These are phyloP conservation scores for Calycina herbarum DNA, from an alignment of 2,329 filamentous ascomycete genomes.

Conservation along the genomic window DNA sequence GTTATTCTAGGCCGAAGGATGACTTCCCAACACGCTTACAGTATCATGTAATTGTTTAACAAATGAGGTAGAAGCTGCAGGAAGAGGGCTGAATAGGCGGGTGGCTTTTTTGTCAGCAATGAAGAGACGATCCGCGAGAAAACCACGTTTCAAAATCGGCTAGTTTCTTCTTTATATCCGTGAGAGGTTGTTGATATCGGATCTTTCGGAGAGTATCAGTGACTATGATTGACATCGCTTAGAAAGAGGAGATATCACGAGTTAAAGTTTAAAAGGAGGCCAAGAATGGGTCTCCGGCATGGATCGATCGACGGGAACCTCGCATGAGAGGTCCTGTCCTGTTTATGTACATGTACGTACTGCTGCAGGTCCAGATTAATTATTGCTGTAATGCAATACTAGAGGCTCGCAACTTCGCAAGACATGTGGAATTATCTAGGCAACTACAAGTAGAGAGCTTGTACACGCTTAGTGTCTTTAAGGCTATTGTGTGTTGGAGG, in stretches of 20 bases:
- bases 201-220: background rate
- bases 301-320: background rate
- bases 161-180: background rate
- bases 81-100: background rate
- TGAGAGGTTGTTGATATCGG: background rate
- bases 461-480: background rate
- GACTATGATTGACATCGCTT: background rate
- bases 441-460: background rate
- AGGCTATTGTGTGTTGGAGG: background rate
- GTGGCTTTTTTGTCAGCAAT: constrained; percentile 4
- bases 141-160: background rate
- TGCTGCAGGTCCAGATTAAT: background rate
- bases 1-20: background rate
- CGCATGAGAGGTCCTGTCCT: background rate
- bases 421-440: background rate
- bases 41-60: background rate
- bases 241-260: background rate
- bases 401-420: background rate
- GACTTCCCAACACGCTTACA: constrained; percentile 2
- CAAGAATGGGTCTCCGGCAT: background rate
- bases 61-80: background rate
- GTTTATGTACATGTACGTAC: background rate
- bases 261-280: background rate
- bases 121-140: background rate
- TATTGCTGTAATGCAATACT: background rate